Evolutionary conservation across 2,329 filamentous ascomycete species (phyloP).

Genomic region (Pseudogymnoascus sp.): DNA sequence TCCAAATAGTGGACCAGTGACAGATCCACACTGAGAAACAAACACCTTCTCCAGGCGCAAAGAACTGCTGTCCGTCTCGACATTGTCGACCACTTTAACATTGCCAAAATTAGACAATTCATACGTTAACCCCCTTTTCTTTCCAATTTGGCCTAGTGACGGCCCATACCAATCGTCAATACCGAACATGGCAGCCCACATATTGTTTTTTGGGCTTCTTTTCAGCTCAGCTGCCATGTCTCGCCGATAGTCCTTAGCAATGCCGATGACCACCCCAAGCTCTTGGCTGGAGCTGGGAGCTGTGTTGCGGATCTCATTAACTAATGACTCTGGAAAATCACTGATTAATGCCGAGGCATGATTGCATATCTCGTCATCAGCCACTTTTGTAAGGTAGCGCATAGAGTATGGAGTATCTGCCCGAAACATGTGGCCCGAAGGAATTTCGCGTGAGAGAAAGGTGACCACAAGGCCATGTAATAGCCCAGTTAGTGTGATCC

Average conservation of each 20-base stretch:
- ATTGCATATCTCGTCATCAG: constrained; percentile 20
- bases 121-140: constrained; percentile 15
- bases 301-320: not conserved
- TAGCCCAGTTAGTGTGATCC: constrained; percentile 20
- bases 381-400: constrained; percentile 15
- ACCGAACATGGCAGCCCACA: not conserved
- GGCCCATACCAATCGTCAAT: not conserved
- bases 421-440: constrained; percentile 4
- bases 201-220: not conserved
- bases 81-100: constrained; percentile 6
- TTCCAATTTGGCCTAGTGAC: not conserved
- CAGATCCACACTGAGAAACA: constrained; percentile 12
- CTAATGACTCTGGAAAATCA: not conserved
- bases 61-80: not conserved
- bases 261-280: constrained; percentile 2
- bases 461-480: constrained; percentile 19
- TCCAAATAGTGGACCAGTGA: constrained; percentile 17
- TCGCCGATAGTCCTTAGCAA: constrained; percentile 12
- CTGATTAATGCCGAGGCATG: constrained; percentile 17
- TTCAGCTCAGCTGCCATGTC: constrained; percentile 16
- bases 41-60: not conserved
- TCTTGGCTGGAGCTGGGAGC: not conserved
- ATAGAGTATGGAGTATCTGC: constrained; percentile 20
- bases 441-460: constrained; percentile 15
- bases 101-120: constrained; percentile 24